phyloP scores from a whole-genome alignment of 2,329 filamentous ascomycete species.

The Amauroascus niger region DNA sequence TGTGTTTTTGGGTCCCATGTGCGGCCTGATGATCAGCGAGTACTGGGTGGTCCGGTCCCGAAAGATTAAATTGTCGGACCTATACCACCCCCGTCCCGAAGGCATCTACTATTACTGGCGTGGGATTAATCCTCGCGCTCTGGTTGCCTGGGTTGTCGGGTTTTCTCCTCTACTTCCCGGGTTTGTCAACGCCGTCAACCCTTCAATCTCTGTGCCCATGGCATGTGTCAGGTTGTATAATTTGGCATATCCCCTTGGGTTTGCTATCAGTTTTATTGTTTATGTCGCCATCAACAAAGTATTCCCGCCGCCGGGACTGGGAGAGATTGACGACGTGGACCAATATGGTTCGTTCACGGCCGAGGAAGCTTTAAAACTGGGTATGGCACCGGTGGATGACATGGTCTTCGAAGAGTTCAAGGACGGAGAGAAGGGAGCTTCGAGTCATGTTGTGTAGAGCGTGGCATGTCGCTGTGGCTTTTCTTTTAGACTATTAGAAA shows the following conservation, averaged over 20 bases:
- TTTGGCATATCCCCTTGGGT: constrained; percentile 35
- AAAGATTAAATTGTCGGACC: constrained; percentile 36
- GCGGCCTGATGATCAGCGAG: constrained; percentile 27
- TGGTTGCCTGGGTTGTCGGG: constrained; percentile 18
- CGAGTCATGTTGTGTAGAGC: not conserved
- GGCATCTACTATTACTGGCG: constrained; percentile 37
- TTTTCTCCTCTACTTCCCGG: constrained; percentile 23
- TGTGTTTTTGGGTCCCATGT: constrained; percentile 40
- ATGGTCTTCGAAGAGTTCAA: not conserved
- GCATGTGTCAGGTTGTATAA: constrained; percentile 35
- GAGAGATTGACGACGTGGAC: constrained; percentile 21
- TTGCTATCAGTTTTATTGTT: constrained; percentile 32
- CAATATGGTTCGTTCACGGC: constrained; percentile 27
- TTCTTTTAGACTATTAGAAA: not conserved
- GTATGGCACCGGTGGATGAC: constrained; percentile 6
- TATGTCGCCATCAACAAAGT: constrained; percentile 27
- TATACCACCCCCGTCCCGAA: constrained; percentile 32
- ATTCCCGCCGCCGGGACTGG: constrained; percentile 26
- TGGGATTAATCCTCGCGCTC: constrained; percentile 40
- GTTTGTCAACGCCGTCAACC: constrained; percentile 27
- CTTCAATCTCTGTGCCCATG: constrained; percentile 16
- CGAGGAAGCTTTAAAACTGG: constrained; percentile 16
- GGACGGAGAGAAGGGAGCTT: not conserved
- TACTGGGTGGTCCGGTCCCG: constrained; percentile 30
- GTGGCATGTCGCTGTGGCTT: not conserved